Percentiles rank a stretch among this genome's conserved stretches.
Conservation (phyloP, 2,329 filamentous ascomycete species). For the Fusarium pseudograminearum region DNA sequence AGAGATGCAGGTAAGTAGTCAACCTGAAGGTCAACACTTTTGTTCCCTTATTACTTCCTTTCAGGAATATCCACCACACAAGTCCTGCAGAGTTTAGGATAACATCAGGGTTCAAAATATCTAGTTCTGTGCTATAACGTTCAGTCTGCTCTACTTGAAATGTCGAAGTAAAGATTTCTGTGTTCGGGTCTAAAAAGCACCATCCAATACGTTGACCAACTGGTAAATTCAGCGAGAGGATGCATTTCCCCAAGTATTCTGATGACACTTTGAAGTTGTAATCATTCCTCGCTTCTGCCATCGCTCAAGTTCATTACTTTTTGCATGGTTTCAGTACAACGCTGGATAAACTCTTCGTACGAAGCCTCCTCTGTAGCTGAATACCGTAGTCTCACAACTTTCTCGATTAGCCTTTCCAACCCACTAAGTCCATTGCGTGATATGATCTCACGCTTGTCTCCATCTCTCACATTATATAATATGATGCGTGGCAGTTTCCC, state of each 20-base stretch:
- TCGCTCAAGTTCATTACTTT: slow-evolving; percentile 14
- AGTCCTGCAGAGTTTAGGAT: neutral
- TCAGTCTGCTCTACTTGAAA: neutral
- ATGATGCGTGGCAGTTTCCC: slow-evolving; percentile 34
- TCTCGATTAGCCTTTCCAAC: slow-evolving; percentile 26
- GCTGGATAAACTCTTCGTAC: slow-evolving; percentile 30
- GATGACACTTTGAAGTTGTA: neutral
- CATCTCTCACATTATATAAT: slow-evolving; percentile 48
- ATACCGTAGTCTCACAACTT: slow-evolving; percentile 40
- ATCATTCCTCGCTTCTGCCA: neutral
- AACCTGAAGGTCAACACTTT: neutral
- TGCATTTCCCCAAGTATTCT: neutral
- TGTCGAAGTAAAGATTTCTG: neutral
- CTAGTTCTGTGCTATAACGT: no score
- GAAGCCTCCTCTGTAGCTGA: slow-evolving; percentile 7
- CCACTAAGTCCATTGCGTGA: slow-evolving; percentile 13
- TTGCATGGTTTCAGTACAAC: slow-evolving; percentile 8
- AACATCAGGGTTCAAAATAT: neutral
- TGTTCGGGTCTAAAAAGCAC: neutral
- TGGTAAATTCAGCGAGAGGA: neutral
- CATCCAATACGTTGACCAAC: no score
- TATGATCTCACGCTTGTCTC: slow-evolving; percentile 44
- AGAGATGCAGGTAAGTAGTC: no score
- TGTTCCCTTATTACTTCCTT: neutral
- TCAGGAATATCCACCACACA: neutral